Percentiles rank a stretch among this genome's conserved stretches.
Conservation (phyloP, 2,329 filamentous ascomycete genomes). For the Cladophialophora chaetospira region DNA sequence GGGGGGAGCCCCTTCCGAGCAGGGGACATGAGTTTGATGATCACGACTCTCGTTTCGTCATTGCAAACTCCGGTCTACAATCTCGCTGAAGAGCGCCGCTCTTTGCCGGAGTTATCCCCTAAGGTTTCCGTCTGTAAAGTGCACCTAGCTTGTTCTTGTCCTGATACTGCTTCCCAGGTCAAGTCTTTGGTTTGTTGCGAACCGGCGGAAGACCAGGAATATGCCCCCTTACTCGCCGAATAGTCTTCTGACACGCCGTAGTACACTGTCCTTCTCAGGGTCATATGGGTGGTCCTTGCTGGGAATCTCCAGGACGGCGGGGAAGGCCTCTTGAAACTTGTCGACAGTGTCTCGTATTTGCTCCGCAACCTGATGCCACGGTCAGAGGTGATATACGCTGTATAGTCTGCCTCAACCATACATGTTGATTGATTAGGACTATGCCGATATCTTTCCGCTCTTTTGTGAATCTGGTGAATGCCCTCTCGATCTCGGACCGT, state of each 20-base stretch:
- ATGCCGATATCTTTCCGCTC: slow-evolving; percentile 97
- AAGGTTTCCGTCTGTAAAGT: no score
- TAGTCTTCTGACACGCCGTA: slow-evolving; percentile 78
- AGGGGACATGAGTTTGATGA: no score
- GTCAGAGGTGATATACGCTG: slow-evolving; percentile 15
- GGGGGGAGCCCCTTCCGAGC: no score
- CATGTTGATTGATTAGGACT: slow-evolving; percentile 95
- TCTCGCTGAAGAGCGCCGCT: no score
- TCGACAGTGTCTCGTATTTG: slow-evolving; percentile 89
- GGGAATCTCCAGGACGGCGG: slow-evolving; percentile 93
- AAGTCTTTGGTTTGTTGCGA: background rate
- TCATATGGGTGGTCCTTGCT: slow-evolving; percentile 99
- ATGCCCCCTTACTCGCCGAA: slow-evolving; percentile 57
- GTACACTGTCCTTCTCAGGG: slow-evolving; percentile 95
- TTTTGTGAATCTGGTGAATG: slow-evolving; percentile 85
- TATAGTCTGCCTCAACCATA: slow-evolving; percentile 47
- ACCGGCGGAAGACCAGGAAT: background rate
- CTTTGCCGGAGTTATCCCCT: no score
- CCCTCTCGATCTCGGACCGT: slow-evolving; percentile 79
- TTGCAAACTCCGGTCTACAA: background rate
- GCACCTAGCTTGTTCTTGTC: no score
- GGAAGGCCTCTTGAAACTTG: slow-evolving; percentile 90
- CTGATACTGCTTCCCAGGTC: no score
- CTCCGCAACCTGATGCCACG: slow-evolving; percentile 76
- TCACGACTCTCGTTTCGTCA: background rate